Evolutionary conservation across 192 early-diverging fungal species (phyloP).

Genomic region (Backusella macrospora): DNA sequence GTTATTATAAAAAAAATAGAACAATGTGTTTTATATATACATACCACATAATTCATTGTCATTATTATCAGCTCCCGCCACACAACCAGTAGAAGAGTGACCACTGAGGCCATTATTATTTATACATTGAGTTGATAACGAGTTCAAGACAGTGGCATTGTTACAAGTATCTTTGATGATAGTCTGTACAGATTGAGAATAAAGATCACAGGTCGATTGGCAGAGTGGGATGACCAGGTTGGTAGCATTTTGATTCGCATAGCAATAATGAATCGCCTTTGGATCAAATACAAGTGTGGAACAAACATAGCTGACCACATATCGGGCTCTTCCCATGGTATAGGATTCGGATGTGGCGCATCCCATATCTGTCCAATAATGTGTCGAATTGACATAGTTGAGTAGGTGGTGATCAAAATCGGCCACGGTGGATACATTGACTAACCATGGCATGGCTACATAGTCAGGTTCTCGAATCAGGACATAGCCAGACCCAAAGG

Average conservation of each 20-base stretch:
- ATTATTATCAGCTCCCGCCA: constrained; percentile 12
- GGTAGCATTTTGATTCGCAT: not conserved
- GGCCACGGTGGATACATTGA: constrained; percentile 10
- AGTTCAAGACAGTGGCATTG: not conserved
- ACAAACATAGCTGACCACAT: constrained; percentile 14
- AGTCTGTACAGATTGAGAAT: not conserved
- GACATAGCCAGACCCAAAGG: constrained; percentile 3
- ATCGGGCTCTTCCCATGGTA: constrained; percentile 17
- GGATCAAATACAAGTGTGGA: not conserved
- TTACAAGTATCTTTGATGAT: not conserved
- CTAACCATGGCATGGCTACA: constrained; percentile 24
- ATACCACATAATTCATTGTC: constrained; percentile 20
- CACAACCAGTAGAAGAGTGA: constrained; percentile 3
- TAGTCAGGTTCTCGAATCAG: constrained; percentile 4
- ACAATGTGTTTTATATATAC: not conserved
- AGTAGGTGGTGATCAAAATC: constrained; percentile 17
- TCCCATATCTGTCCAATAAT: constrained; percentile 7
- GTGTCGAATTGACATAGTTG: constrained; percentile 8
- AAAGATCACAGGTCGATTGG: constrained; percentile 18
- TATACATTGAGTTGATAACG: constrained; percentile 1
- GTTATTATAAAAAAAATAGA: not conserved
- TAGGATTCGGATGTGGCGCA: not conserved
- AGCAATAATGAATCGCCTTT: not conserved
- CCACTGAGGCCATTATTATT: not conserved
- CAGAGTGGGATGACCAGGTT: constrained; percentile 10